Base-by-base conservation (phyloP, 768 basidiomycete genomes). In the Podaxis carcinomalis region DNA sequence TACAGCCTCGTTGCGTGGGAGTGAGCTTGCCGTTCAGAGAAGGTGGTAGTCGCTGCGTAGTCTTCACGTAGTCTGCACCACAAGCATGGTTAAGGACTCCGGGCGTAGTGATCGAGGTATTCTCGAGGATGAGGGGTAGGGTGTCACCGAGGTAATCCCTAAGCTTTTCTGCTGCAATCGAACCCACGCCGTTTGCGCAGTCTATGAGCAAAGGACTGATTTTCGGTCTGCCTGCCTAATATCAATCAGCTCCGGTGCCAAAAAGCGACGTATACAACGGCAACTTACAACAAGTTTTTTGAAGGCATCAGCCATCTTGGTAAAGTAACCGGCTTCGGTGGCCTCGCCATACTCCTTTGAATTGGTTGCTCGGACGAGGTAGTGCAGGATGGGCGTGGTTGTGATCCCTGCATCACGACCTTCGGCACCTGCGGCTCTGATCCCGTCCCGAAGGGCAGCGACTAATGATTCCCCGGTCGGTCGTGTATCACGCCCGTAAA, bases 101-200 rank as follows among this genome's bases (percentile, higher is more conserved):
- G 0, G 81, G 72, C 6, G 84, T 86, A 13, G 79, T 78, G 23
- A 80, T 85, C 19, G 83, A 78, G 5, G 85, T 86, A 66, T 95
- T 95, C 67, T 86, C 81, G 40, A 93, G 76, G 61, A 83, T 74
- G 50, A 98, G 69, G 25, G 83, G 78, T 32, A 98, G 73, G 5
- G 76, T 79, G 25, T 78, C 78, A 16, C 81, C 83, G 23, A 97
- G 82, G 56, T 84, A 79, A 57, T 81, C 74, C 3, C 78, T 69
- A 40, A 98, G 76, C 46, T 81, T 83, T 36, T 77, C 76, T 11
- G 92, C 86, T 40, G 90, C 87, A 5, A 80, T 76, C 14, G 90
- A 85, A 51, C 97, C 97, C 23, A 99, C 97, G 27, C 97, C 97
- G 71, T 99, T 98, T n/a, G 97, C 97, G 71, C 97, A 98, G 73